These are phyloP conservation scores for Cordyceps cateniannulata DNA, from an alignment of 2,329 filamentous ascomycete genomes.

Conservation along the genomic window DNA sequence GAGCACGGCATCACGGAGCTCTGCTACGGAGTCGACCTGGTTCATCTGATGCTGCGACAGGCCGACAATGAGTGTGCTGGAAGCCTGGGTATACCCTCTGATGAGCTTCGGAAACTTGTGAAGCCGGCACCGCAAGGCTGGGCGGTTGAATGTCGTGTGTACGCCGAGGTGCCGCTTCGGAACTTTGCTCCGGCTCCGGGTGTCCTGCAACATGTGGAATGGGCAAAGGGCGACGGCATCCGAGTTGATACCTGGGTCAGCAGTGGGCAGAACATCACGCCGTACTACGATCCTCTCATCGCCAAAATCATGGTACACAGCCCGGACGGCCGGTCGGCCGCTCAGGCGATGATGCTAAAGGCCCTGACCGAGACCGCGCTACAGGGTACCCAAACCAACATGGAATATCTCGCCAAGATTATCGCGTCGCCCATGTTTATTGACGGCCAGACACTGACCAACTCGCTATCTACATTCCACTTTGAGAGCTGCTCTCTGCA, in stretches of 20 bases:
- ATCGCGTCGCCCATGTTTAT: slow-evolving; percentile 37
- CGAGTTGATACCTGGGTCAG: slow-evolving; percentile 60
- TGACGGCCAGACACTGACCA: slow-evolving; percentile 48
- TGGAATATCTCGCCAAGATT: slow-evolving; percentile 48
- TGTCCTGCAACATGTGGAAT: slow-evolving; percentile 48
- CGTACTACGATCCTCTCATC: slow-evolving; percentile 52
- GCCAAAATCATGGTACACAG: slow-evolving; percentile 52
- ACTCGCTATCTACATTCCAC: slow-evolving; percentile 44
- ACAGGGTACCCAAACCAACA: slow-evolving; percentile 45
- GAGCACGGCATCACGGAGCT: slow-evolving; percentile 58
- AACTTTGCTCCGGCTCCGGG: slow-evolving; percentile 55
- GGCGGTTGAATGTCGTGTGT: slow-evolving; percentile 34
- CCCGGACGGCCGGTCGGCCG: slow-evolving; percentile 26
- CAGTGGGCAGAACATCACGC: slow-evolving; percentile 48
- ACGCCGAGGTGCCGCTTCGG: slow-evolving; percentile 47
- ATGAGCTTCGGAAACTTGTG: neutral
- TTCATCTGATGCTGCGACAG: slow-evolving; percentile 42
- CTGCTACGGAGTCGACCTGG: slow-evolving; percentile 68
- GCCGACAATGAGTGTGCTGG: slow-evolving; percentile 19
- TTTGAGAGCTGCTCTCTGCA: slow-evolving; percentile 47
- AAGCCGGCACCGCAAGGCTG: slow-evolving; percentile 20
- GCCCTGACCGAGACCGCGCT: slow-evolving; percentile 40
- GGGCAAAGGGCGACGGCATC: slow-evolving; percentile 40
- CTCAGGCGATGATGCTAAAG: slow-evolving; percentile 37
- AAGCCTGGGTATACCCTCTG: neutral